Percentiles rank a stretch among this genome's conserved stretches.
Conservation (phyloP, 148 eudicot genomes). For the Silene latifolia region DNA sequence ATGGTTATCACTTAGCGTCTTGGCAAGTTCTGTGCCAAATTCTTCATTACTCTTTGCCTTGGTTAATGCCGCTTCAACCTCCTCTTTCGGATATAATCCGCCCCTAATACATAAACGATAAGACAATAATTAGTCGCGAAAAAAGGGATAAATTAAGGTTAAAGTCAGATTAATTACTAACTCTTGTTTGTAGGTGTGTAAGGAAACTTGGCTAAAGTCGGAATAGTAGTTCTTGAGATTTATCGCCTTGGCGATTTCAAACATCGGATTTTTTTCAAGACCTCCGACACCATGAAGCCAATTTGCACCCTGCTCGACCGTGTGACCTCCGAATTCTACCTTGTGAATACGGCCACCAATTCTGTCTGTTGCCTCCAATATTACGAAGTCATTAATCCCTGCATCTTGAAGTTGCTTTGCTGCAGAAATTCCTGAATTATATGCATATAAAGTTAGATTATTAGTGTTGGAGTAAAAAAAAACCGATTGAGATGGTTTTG, state of each 20-base stretch:
- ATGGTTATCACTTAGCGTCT: neutral
- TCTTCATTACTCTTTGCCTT: neutral
- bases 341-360: conserved; percentile 22
- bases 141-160: neutral
- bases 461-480: too few species aligned
- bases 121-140: too few species aligned
- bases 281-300: conserved; percentile 30
- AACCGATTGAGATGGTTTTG: too few species aligned
- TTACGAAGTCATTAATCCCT: conserved; percentile 13
- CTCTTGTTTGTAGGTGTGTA: conserved; percentile 25
- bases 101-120: neutral
- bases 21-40: neutral
- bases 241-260: conserved; percentile 25
- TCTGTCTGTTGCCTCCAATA: conserved; percentile 20
- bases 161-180: neutral
- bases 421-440: conserved; percentile 23
- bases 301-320: conserved; percentile 24
- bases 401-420: conserved; percentile 22
- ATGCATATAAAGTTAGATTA: neutral
- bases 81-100: neutral
- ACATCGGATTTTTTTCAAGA: conserved; percentile 16
- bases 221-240: conserved; percentile 15
- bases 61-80: neutral
- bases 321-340: conserved; percentile 12
- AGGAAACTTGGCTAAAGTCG: conserved; percentile 17